Evolutionary conservation across 2,329 filamentous ascomycete genomes (phyloP).

Genomic region (Colletotrichum cereale): DNA sequence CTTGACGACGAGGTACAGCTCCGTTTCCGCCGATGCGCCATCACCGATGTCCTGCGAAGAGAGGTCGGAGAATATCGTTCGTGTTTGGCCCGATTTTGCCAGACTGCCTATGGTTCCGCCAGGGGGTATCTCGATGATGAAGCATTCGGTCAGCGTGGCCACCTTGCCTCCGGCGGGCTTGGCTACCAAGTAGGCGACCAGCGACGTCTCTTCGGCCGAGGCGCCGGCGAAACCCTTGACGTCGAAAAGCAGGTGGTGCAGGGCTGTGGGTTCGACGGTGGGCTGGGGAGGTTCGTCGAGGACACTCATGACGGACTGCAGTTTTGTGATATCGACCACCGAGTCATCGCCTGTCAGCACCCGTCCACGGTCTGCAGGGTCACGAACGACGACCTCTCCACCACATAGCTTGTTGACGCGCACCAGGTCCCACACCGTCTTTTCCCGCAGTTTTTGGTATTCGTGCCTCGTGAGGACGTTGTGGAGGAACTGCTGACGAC

Average conservation of each 20-base stretch:
- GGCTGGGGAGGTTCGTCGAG: constrained; percentile 83
- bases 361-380: constrained; percentile 84
- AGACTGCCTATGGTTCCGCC: constrained; percentile 78
- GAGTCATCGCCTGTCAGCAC: constrained; percentile 94
- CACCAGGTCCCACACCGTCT: constrained; percentile 95
- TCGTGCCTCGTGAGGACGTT: constrained; percentile 92
- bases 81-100: constrained; percentile 75
- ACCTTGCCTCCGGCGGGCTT: constrained; percentile 74
- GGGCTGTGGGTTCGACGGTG: constrained; percentile 74
- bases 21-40: constrained; percentile 71
- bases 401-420: constrained; percentile 93
- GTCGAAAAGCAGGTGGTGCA: constrained; percentile 87
- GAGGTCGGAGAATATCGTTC: constrained; percentile 89
- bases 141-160: constrained; percentile 83
- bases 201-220: constrained; percentile 78
- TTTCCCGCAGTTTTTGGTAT: constrained; percentile 82
- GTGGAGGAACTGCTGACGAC: constrained; percentile 90
- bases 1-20: constrained; percentile 87
- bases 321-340: constrained; percentile 87
- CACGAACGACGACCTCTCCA: constrained; percentile 94
- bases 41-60: constrained; percentile 80
- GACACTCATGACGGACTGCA: constrained; percentile 97
- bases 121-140: constrained; percentile 80
- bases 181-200: constrained; percentile 83
- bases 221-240: constrained; percentile 85